Evolutionary conservation across 129 eudicot genomes (phyloP).

Genomic region (Silybum marianum): DNA sequence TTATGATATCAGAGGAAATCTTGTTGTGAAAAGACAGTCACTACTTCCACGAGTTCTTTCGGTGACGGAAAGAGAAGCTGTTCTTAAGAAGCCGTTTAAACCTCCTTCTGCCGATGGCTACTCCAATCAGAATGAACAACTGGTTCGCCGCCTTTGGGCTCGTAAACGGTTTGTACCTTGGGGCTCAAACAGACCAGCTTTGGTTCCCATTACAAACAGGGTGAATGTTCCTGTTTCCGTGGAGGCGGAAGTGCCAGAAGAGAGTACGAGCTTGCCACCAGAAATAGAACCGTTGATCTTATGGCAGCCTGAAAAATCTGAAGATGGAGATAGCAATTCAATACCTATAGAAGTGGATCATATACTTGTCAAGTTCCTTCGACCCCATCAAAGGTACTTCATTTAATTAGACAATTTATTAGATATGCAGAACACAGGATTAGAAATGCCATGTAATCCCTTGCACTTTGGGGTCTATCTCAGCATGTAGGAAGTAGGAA

Average conservation of each 20-base stretch:
- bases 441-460: neutral
- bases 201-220: conserved; percentile 54
- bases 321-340: conserved; percentile 35
- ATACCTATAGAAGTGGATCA: conserved; percentile 67
- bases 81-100: conserved; percentile 82
- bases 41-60: conserved; percentile 88
- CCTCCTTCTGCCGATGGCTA: conserved; percentile 76
- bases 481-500: neutral
- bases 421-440: conserved; percentile 10
- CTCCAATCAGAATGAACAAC: conserved; percentile 58
- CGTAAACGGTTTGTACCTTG: conserved; percentile 97
- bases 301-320: conserved; percentile 58
- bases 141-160: conserved; percentile 74
- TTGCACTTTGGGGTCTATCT: neutral
- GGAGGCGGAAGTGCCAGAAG: conserved; percentile 61
- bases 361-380: conserved; percentile 78
- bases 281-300: conserved; percentile 84
- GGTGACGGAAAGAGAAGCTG: conserved; percentile 74
- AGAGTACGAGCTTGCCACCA: conserved; percentile 60
- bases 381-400: conserved; percentile 94
- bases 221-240: conserved; percentile 36
- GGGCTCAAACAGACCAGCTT: conserved; percentile 74
- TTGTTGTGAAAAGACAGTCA: conserved; percentile 81
- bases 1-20: conserved; percentile 59
- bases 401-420: neutral